Base-by-base conservation (phyloP, 352 stramenopile genomes). In the Phytophthora hibernalis region DNA sequence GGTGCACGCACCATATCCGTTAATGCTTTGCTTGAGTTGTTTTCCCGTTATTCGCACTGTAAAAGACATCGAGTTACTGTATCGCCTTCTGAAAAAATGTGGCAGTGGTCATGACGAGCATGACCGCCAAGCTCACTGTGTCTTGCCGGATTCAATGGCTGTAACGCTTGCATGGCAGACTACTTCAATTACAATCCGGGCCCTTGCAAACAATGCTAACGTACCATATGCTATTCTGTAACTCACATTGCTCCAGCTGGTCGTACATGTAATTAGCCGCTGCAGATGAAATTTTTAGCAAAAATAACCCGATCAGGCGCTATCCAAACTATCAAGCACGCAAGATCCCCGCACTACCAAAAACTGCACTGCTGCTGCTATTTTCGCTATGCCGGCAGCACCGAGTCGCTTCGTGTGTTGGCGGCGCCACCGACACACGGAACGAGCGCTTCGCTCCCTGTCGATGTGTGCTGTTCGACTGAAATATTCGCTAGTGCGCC, bases 101-200 rank as follows among this genome's bases (percentile, higher is more conserved):
- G 40, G 40, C 40, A 18, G 18, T 26, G 40, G 40, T 47, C 38
- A 56, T 26, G 30, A 45, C 18, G n/a, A 26, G n/a, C 26, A 18
- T 40, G 13, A 21, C 10, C 31, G 13, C 18, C 16, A 5, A 31
- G 16, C 11, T 38, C 28, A 40, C 52, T 49, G 52, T 59, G 52
- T 43, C 52, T 59, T 50, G 37, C 52, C 35, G 52, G 28, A 59
- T 59, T 59, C 37, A 50, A 1, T 18, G 52, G 51, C 37, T 48
- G 52, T 49, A 44, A 49, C 8, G 24, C 37, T 48, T 47, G 21
- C 30, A 30, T 31, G 13, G 28, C 18, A 10, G 24, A 68, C 51
- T 65, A 69, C 65, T 73, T 73, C 65, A 73, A 73, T 59, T 30
- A 65, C 63, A 55, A 54, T 50, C 45, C 20, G 10, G 61, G 53